phyloP scores from a whole-genome alignment of 2,329 filamentous ascomycete genomes.

The Clarireedia hainanense region DNA sequence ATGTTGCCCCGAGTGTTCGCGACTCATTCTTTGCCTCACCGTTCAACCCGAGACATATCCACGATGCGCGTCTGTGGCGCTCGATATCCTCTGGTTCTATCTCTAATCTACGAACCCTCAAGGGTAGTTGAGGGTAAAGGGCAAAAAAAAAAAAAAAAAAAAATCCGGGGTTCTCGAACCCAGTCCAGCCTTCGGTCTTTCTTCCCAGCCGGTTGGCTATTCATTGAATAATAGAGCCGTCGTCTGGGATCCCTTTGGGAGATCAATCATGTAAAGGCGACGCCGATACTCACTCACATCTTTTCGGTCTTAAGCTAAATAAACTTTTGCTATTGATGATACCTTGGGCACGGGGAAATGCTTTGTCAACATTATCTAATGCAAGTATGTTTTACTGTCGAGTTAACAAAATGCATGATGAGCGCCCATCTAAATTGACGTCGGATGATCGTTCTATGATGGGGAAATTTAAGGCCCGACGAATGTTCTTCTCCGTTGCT shows the following conservation, averaged over 20 bases:
- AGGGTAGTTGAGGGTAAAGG: not conserved
- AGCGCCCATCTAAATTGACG: too few species aligned
- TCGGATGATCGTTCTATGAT: too few species aligned
- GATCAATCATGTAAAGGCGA: too few species aligned
- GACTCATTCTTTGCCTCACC: not conserved
- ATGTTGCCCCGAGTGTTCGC: not conserved
- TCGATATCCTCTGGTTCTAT: not conserved
- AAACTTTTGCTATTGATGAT: not conserved
- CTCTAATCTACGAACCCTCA: slow-evolving; percentile 2
- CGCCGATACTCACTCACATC: too few species aligned
- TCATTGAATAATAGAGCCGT: slow-evolving; percentile 2
- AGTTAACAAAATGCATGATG: too few species aligned
- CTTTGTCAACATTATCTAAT: not conserved
- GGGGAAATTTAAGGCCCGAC: too few species aligned
- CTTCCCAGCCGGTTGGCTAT: not conserved
- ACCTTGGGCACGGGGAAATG: not conserved
- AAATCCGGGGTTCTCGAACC: slow-evolving; percentile 6
- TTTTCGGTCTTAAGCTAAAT: too few species aligned
- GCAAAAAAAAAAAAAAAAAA: not conserved
- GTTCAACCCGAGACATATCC: not conserved
- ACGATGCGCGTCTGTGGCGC: not conserved
- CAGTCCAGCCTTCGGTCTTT: slow-evolving; percentile 1
- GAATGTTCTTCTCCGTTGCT: not conserved
- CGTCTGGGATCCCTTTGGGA: too few species aligned
- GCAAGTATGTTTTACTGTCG: too few species aligned